Percentiles rank a stretch among this genome's conserved stretches.
Evolutionary conservation across 495 filamentous ascomycete species (phyloP).

Genomic region (Aspergillus sclerotioniger): DNA sequence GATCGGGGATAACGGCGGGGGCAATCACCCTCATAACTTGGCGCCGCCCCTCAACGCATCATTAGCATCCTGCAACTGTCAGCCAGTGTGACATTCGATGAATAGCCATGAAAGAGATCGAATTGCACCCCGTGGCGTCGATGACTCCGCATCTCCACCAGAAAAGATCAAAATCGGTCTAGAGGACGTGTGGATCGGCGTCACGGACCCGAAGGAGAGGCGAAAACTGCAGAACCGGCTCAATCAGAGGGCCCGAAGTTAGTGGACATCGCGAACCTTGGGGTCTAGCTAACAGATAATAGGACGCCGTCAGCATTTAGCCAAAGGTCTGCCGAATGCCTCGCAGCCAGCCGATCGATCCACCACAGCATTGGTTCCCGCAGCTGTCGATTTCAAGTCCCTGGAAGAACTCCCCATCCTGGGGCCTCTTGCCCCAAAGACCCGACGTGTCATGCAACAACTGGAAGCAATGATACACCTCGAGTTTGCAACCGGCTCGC

Average conservation of each 20-base stretch:
- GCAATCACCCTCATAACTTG: background rate
- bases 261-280: background rate
- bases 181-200: slow-evolving; percentile 9
- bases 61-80: background rate
- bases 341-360: background rate
- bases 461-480: background rate
- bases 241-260: slow-evolving; percentile 8
- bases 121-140: background rate
- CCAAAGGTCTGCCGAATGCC: background rate
- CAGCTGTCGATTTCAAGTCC: background rate
- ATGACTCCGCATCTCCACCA: background rate
- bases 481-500: background rate
- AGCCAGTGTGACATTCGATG: background rate
- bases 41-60: no score
- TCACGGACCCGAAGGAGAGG: slow-evolving; percentile 2
- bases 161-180: background rate
- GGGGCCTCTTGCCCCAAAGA: background rate
- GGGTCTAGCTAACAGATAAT: background rate
- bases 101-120: background rate
- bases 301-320: slow-evolving; percentile 4
- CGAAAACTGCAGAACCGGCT: slow-evolving; percentile 11
- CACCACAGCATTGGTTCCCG: background rate
- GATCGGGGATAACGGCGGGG: background rate
- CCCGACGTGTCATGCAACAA: background rate
- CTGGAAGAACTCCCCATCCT: background rate